Conservation (phyloP, 805 yeast genomes). For the Wickerhamomyces pijperi region DNA sequence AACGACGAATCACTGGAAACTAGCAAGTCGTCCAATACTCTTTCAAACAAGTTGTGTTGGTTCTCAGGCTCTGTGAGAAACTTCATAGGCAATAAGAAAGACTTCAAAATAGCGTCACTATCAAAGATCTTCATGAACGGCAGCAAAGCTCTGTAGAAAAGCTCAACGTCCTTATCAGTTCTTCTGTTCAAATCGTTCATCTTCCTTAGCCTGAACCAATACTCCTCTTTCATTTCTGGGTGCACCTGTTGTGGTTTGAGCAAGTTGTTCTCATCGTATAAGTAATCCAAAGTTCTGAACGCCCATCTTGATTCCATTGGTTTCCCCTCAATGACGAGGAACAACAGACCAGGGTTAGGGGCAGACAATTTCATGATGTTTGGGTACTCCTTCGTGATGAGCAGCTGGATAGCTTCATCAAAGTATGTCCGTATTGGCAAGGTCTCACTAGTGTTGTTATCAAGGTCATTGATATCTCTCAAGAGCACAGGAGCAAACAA, state of each 20-base stretch:
- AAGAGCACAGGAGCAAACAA: constrained; percentile 40
- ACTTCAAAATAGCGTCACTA: constrained; percentile 22
- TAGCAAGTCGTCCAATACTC: constrained; percentile 44
- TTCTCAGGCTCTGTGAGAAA: constrained; percentile 9
- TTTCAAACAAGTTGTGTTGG: constrained; percentile 22
- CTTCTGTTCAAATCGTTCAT: constrained; percentile 43
- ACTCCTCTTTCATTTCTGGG: constrained; percentile 42
- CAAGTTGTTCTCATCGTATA: constrained; percentile 5
- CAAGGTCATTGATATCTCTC: constrained; percentile 13
- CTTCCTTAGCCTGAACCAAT: constrained; percentile 35
- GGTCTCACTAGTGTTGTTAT: neutral
- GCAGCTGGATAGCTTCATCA: constrained; percentile 23
- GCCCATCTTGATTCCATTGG: constrained; percentile 39
- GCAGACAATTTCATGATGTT: constrained; percentile 14
- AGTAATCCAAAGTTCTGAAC: constrained; percentile 18
- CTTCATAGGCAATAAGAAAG: constrained; percentile 17
- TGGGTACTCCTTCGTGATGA: constrained; percentile 19
- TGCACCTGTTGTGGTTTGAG: constrained; percentile 17
- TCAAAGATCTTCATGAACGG: constrained; percentile 27
- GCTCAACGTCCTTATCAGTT: constrained; percentile 26
- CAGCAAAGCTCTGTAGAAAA: constrained; percentile 36
- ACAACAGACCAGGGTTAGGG: constrained; percentile 40
- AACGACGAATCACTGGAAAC: constrained; percentile 34
- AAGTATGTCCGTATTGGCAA: constrained; percentile 24
- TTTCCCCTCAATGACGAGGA: constrained; percentile 44